Conservation (phyloP, 139 green algal species). For the Chlamydomonas sphaeroides region DNA sequence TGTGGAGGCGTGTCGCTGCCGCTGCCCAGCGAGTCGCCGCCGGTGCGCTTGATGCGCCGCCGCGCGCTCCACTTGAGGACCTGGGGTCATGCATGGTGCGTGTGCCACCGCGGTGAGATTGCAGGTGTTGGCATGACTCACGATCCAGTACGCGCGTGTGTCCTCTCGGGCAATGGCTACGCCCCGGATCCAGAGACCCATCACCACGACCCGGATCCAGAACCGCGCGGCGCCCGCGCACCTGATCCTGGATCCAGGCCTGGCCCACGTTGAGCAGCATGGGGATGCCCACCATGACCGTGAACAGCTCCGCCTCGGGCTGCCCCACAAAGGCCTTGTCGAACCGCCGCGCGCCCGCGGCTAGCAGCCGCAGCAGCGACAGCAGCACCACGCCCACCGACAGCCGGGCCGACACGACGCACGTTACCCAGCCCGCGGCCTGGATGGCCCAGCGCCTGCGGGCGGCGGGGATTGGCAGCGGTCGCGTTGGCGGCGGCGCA, state of each 20-base stretch:
- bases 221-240: not conserved
- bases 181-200: not conserved
- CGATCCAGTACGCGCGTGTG: too few species aligned
- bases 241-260: slow-evolving; percentile 63
- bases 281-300: slow-evolving; percentile 51
- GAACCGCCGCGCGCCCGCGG: slow-evolving; percentile 3
- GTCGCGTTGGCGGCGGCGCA: too few species aligned
- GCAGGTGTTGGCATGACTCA: too few species aligned
- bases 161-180: not conserved
- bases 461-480: too few species aligned
- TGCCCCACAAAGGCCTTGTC: slow-evolving; percentile 41
- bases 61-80: slow-evolving; percentile 36
- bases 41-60: slow-evolving; percentile 36
- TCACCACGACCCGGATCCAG: not conserved
- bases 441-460: slow-evolving; percentile 40
- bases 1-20: not conserved
- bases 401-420: slow-evolving; percentile 47
- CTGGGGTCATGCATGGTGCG: not conserved
- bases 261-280: slow-evolving; percentile 56
- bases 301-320: slow-evolving; percentile 46
- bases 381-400: slow-evolving; percentile 47
- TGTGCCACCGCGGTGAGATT: too few species aligned
- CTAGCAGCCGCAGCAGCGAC: slow-evolving; percentile 13
- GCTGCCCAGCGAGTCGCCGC: not conserved
- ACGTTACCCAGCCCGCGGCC: slow-evolving; percentile 47